Evolutionary conservation across 306 rosid species (phyloP).

Genomic region (Geum urbanum): DNA sequence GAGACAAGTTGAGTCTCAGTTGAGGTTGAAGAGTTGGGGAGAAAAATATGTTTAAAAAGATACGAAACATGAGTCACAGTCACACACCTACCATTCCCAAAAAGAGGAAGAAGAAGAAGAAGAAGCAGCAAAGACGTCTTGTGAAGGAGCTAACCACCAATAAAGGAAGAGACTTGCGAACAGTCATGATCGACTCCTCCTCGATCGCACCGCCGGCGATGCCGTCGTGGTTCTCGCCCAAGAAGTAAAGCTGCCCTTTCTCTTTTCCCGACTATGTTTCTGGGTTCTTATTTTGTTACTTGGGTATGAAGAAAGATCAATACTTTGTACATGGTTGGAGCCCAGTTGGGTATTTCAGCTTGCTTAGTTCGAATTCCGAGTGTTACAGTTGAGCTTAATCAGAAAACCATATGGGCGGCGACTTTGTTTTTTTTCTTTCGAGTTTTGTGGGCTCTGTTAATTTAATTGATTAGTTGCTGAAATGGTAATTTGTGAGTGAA

Average conservation of each 20-base stretch:
- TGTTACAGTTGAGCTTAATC: not conserved
- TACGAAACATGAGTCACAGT: no score
- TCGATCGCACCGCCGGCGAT: constrained; percentile 26
- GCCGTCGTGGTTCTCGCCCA: constrained; percentile 81
- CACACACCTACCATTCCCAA: no score
- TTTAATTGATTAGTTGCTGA: no score
- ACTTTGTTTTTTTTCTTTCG: not conserved
- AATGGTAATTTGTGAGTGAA: no score
- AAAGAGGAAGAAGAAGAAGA: not conserved
- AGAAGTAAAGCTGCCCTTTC: constrained; percentile 36
- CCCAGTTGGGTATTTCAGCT: not conserved
- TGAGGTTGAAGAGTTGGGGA: no score
- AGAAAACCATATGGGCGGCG: not conserved
- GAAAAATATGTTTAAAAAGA: no score
- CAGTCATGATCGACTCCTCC: constrained; percentile 17
- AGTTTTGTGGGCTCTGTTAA: not conserved
- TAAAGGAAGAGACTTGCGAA: constrained; percentile 18
- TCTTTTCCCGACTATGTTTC: not conserved
- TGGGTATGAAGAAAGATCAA: constrained; percentile 9
- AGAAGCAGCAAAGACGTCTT: not conserved
- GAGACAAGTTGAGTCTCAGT: no score
- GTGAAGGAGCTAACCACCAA: constrained; percentile 3
- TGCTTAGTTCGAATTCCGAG: not conserved
- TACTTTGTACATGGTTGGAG: not conserved
- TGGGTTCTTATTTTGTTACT: constrained; percentile 2